Evolutionary conservation across 1,139 yeast species (phyloP).

Genomic region (Geotrichum candidum): DNA sequence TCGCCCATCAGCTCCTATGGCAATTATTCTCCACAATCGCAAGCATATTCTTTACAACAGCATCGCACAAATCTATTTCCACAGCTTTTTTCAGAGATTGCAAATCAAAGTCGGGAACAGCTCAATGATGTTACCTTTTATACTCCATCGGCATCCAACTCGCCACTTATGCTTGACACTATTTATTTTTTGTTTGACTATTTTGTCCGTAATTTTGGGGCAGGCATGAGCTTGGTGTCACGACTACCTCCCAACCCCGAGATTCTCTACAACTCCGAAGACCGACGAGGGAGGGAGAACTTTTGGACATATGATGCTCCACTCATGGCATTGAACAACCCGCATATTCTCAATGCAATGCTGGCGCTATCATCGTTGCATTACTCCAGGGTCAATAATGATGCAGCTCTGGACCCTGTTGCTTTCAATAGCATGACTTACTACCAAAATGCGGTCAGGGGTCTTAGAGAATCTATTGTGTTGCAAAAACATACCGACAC

Average conservation of each 20-base stretch:
- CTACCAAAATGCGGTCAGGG: conserved; percentile 5
- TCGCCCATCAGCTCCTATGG: background rate
- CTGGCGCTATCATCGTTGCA: conserved; percentile 12
- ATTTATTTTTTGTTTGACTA: conserved; percentile 4
- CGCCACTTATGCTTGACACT: conserved; percentile 1
- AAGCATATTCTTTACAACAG: background rate
- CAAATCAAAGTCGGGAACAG: background rate
- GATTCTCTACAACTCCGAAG: background rate
- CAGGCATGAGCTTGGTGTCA: background rate
- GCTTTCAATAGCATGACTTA: conserved; percentile 4
- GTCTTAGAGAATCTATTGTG: conserved; percentile 3
- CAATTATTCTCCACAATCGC: background rate
- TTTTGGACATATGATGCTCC: conserved; percentile 19
- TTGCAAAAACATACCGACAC: conserved; percentile 1
- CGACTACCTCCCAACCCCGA: background rate
- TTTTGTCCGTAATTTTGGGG: conserved; percentile 3
- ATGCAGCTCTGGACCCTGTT: background rate
- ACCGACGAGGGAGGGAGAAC: conserved; percentile 6
- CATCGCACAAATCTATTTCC: background rate
- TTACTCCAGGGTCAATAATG: background rate
- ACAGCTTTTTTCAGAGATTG: background rate
- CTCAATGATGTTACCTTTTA: background rate
- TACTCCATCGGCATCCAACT: background rate
- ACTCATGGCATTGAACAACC: conserved; percentile 11
- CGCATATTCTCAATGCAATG: conserved; percentile 13